Conservation (phyloP, 495 filamentous ascomycete genomes). For the Filosporella fistucella region DNA sequence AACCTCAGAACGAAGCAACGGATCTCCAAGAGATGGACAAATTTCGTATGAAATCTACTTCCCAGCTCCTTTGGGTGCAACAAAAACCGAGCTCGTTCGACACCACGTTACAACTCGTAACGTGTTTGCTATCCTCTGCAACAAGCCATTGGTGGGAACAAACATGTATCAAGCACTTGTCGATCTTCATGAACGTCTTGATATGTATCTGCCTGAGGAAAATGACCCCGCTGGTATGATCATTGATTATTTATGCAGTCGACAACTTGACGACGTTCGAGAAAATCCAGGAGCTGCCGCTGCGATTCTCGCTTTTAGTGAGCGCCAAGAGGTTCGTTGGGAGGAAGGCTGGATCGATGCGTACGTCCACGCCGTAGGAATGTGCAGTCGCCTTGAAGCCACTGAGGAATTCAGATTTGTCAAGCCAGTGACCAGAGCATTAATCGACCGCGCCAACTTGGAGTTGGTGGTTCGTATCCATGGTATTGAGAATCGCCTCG, state of each 20-base stretch:
- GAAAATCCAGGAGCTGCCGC: conserved; percentile 58
- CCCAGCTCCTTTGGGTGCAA: conserved; percentile 34
- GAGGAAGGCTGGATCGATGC: conserved; percentile 63
- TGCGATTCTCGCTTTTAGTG: conserved; percentile 60
- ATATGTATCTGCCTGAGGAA: conserved; percentile 45
- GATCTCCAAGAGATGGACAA: conserved; percentile 42
- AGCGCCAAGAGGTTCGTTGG: conserved; percentile 54
- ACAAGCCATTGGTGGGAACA: conserved; percentile 53
- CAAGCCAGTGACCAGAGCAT: conserved; percentile 57
- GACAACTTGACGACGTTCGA: conserved; percentile 63
- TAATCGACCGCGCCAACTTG: conserved; percentile 57
- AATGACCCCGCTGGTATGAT: conserved; percentile 44
- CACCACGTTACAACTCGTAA: conserved; percentile 59
- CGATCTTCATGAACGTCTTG: conserved; percentile 51
- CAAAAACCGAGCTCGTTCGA: conserved; percentile 41
- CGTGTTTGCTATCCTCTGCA: conserved; percentile 55
- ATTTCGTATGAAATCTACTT: conserved; percentile 58
- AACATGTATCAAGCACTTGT: conserved; percentile 53
- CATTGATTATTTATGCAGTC: conserved; percentile 49
- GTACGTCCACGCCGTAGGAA: conserved; percentile 63
- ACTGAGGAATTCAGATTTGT: conserved; percentile 53
- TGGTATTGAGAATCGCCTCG: conserved; percentile 53
- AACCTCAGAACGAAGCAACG: conserved; percentile 34
- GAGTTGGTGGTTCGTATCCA: conserved; percentile 59
- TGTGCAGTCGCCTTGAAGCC: conserved; percentile 48